Percentiles rank a stretch among this genome's conserved stretches.
Conservation (phyloP, 352 stramenopile genomes). For the Elongisporangium anandrum region DNA sequence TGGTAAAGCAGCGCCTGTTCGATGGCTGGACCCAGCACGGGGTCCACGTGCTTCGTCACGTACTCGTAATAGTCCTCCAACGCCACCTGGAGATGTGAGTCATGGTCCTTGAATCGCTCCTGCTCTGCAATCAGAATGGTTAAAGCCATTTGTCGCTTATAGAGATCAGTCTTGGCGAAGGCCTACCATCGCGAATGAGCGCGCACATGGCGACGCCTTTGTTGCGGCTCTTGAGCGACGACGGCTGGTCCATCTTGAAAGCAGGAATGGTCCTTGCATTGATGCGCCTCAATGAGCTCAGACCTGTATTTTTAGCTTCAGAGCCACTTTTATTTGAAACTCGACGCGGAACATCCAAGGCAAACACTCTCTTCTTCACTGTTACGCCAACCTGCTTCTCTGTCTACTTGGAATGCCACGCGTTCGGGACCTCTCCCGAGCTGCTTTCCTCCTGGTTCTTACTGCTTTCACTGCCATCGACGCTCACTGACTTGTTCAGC, state of each 20-base stretch:
- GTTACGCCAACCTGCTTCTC: background rate
- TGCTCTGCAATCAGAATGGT: constrained; percentile 33
- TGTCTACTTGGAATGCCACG: background rate
- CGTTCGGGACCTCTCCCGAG: background rate
- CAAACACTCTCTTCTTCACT: background rate
- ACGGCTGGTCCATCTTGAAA: constrained; percentile 24
- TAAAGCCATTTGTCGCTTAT: background rate
- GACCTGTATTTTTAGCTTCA: too few relatives aligned
- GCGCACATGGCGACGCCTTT: constrained; percentile 42
- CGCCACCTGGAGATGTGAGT: constrained; percentile 37
- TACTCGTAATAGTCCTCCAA: constrained; percentile 69
- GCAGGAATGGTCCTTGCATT: background rate
- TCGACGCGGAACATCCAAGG: background rate
- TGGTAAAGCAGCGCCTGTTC: constrained; percentile 73
- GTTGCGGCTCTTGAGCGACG: constrained; percentile 40
- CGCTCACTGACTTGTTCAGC: background rate
- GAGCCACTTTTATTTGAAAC: too few relatives aligned
- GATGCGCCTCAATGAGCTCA: background rate
- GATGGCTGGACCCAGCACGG: constrained; percentile 51
- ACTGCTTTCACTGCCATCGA: background rate
- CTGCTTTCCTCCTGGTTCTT: constrained; percentile 2
- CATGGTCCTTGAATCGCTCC: constrained; percentile 47
- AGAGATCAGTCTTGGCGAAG: background rate
- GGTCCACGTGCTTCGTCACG: constrained; percentile 62
- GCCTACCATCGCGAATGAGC: constrained; percentile 50